Evolutionary conservation across 192 early-diverging fungal genomes (phyloP), one percentile per base, ranked within the genome.

Genomic region (Backusella tuberculispora): DNA sequence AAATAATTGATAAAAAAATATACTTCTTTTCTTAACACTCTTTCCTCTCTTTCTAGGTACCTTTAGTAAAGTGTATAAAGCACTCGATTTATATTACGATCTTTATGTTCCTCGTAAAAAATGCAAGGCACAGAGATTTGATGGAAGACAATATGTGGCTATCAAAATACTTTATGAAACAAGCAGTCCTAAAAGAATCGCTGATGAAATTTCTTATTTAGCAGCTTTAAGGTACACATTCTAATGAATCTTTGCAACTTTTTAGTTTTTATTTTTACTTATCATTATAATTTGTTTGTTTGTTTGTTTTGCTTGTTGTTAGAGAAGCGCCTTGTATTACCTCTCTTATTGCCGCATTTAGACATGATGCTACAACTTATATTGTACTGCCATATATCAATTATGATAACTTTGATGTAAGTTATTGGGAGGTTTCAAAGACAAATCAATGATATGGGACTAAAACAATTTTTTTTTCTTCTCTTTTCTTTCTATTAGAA

Each of bases 51-150:
- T 34, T 56, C 17, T 72, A 92, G 93, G 97, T 21, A 97, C 96
- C 0, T 98, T 97, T 76, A 94, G 92, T 76, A 90, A 93, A 0
- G 97, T 98, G 6, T 98, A 97, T 86, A 95, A 93, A 77, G 95
- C 96, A 4, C 74, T 94, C 21, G 96, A 98, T 72, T 74, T 94
- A 19, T 81, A 87, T 40, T 88, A 95, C 74, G 83, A 90, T 15
- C 66, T 77, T 17, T 94, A 92, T 77, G 10, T 12, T 9, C 24
- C 73, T 17, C 12, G 15, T 93, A 92, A 77, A 91, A 95, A 66
- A 95, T 95, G 75, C 75, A 80, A 45, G 77, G 76, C 46, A 92
- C 91, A 88, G 85, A 85, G 82, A 24, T 37, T 45, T 66, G 44
- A 41, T n/a, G 41, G 40, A 63, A 26, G 12, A 56, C 13, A 69